A percentile compares a stretch with the other conserved stretches of the same genome.
Evolutionary conservation across 495 filamentous ascomycete genomes (phyloP).

Genomic region (Hyaloscypha variabilis): DNA sequence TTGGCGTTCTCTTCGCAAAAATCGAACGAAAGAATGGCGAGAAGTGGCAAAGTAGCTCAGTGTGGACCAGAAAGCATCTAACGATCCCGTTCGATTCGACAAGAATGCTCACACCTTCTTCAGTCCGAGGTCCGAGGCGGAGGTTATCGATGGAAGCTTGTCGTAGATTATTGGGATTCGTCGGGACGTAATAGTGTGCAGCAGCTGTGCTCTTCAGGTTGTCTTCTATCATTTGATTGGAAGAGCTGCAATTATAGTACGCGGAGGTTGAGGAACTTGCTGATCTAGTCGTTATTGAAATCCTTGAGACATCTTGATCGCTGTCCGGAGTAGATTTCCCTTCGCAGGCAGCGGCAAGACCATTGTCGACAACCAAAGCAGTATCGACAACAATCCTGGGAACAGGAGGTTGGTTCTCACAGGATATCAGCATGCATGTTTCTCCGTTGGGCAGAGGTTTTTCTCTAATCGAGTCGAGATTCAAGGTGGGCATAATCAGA

Average conservation of each 20-base stretch:
- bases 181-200: no score
- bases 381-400: not conserved
- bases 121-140: not conserved
- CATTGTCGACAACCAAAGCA: not conserved
- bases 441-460: not conserved
- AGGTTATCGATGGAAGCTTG: not conserved
- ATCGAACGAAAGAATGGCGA: constrained; percentile 16
- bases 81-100: not conserved
- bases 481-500: not conserved
- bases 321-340: not conserved
- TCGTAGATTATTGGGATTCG: not conserved
- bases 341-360: not conserved
- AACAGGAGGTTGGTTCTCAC: not conserved
- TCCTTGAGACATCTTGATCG: not conserved
- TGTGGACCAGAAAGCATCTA: constrained; percentile 3
- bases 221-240: no score
- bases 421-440: not conserved
- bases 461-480: not conserved
- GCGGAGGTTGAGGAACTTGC: no score
- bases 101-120: constrained; percentile 7
- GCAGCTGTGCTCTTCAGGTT: no score
- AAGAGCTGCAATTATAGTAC: no score
- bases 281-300: not conserved
- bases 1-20: not conserved
- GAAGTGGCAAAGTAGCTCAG: constrained; percentile 10